Conservation (phyloP, 257 asterid species). For the Solanum rostratum region DNA sequence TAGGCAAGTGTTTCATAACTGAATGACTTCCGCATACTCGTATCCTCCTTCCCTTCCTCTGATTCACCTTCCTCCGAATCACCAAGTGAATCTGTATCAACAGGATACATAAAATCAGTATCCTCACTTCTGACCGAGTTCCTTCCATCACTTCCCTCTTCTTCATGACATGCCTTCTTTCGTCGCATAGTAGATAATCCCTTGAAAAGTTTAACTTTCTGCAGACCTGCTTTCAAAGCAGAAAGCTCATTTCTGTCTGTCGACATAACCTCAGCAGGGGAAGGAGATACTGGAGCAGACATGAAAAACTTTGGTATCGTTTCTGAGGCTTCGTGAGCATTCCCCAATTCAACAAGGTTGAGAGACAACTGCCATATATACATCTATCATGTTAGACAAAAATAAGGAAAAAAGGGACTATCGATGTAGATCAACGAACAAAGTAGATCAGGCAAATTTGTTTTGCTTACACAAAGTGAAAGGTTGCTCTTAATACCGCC, state of each 20-base stretch:
- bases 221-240: conserved; percentile 24
- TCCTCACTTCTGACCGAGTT: conserved; percentile 51
- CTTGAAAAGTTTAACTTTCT: conserved; percentile 30
- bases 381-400: neutral
- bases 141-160: conserved; percentile 52
- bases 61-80: conserved; percentile 21
- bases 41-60: conserved; percentile 24
- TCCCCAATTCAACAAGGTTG: conserved; percentile 26
- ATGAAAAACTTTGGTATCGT: conserved; percentile 16
- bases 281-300: conserved; percentile 28
- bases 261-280: conserved; percentile 32
- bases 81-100: conserved; percentile 40
- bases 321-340: conserved; percentile 29
- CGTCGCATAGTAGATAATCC: conserved; percentile 27
- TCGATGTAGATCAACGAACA: neutral
- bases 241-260: conserved; percentile 27
- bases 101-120: conserved; percentile 18
- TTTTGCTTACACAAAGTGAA: conserved; percentile 41
- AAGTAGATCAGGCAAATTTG: neutral
- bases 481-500: neutral
- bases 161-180: conserved; percentile 40
- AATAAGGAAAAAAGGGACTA: neutral
- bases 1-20: conserved; percentile 53
- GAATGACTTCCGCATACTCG: conserved; percentile 26
- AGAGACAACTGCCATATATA: conserved; percentile 38